Evolutionary conservation across 306 rosid species (phyloP).

Genomic region (Ceratonia siliqua): DNA sequence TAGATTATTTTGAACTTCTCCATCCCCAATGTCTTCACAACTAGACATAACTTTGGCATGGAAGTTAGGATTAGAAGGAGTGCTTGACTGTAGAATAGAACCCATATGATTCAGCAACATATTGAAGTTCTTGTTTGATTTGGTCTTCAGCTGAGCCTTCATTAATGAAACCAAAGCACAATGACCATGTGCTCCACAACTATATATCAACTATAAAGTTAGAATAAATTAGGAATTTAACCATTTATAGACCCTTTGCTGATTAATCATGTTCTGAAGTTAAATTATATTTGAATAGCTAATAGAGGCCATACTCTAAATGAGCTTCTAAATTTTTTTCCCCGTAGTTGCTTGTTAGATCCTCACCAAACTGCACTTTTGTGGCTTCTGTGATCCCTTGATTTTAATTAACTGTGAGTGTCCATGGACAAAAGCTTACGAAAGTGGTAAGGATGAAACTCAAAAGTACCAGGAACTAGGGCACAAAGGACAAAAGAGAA

Average conservation of each 20-base stretch:
- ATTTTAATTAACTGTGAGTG: neutral
- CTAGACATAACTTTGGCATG: slow-evolving; percentile 38
- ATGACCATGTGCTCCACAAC: slow-evolving; percentile 15
- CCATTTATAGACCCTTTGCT: slow-evolving; percentile 48
- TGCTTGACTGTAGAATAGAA: slow-evolving; percentile 63
- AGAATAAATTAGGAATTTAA: slow-evolving; percentile 5
- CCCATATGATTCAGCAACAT: slow-evolving; percentile 90
- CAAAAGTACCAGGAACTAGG: slow-evolving; percentile 25
- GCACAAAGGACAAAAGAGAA: slow-evolving; percentile 27
- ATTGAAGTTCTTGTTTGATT: slow-evolving; percentile 75
- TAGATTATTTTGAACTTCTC: slow-evolving; percentile 34
- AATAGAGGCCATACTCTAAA: slow-evolving; percentile 47
- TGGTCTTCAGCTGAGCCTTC: slow-evolving; percentile 67
- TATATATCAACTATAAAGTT: slow-evolving; percentile 27
- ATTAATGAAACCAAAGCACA: slow-evolving; percentile 25
- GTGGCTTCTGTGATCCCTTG: neutral
- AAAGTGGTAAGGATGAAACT: slow-evolving; percentile 21
- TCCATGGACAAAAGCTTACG: slow-evolving; percentile 19
- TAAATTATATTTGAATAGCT: slow-evolving; percentile 48
- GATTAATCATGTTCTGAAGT: slow-evolving; percentile 45
- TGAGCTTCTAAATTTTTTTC: slow-evolving; percentile 43
- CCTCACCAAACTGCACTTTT: slow-evolving; percentile 41
- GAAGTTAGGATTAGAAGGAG: slow-evolving; percentile 52
- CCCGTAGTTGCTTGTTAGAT: slow-evolving; percentile 34
- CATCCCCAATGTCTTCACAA: slow-evolving; percentile 40